Evolutionary conservation across 768 basidiomycete species (phyloP), one percentile per base, ranked within the genome.

Genomic region (Heimioporus sp.): DNA sequence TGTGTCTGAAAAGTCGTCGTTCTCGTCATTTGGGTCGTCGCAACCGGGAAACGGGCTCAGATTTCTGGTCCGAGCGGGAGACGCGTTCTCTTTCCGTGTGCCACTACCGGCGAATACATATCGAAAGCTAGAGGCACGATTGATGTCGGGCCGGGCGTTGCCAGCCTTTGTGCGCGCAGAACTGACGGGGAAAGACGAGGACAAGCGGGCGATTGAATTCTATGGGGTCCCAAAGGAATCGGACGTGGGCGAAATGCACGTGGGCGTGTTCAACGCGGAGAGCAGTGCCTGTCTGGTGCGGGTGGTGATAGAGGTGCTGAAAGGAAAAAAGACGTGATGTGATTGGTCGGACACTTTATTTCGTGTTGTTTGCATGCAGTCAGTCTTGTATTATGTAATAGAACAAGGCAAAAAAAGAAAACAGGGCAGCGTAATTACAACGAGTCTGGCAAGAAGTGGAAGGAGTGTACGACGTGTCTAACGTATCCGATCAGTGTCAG

Each of bases 1-100:
- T 4, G 61, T 60, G 19, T 73, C 76, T 0, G 66, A 72, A 51
- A 65, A 61, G 63, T 85, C 85, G 63, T 85, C 85, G 12, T 82
- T 83, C 59, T 80, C 83, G 4, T 83, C 85, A 15, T 68, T 85
- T 28, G 82, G 82, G 60, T 85, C 83, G 5, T 84, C 82, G 11
- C 77, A 76, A 42, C 71, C 69, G 21, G 51, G 48, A 4, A 60
- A 16, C 35, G 35, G 64, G 42, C 61, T 61, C 31, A 72, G 79
- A 35, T 78, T 80, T 58, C 62, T 86, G 52, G 75, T 80, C 31
- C 76, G 83, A 31, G 67, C 73, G 4, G 82, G 81, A 20, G 83
- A 86, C 57, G 73, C 67, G 54, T 86, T 86, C 74, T 76, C 73
- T 57, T 84, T 83, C 66, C 73, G 76, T 21, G 65, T 84, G 41